Percentiles rank a stretch among this genome's conserved stretches.
These are phyloP conservation scores for Pseudogymnoascus sp. DNA, from an alignment of 2,329 filamentous ascomycete genomes.

Conservation along the genomic window DNA sequence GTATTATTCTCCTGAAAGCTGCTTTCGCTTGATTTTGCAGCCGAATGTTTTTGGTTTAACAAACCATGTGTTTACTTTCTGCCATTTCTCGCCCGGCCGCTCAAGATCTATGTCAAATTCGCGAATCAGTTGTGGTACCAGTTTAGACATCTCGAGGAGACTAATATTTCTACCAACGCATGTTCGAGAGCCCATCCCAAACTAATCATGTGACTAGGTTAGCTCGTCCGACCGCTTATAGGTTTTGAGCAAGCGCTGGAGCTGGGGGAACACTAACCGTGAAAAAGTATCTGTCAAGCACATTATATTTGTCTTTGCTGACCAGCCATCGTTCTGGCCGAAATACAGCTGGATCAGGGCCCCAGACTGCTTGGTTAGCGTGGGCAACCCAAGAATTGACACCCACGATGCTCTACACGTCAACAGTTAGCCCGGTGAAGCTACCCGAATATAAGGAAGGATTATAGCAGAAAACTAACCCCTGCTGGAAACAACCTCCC, in stretches of 20 bases:
- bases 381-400: not conserved
- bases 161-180: slow-evolving; percentile 34
- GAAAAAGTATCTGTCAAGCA: not conserved
- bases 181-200: slow-evolving; percentile 30
- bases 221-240: not conserved
- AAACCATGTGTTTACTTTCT: not conserved
- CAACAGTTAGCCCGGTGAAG: not conserved
- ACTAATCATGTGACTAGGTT: slow-evolving; percentile 19
- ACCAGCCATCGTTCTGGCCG: not conserved
- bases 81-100: not conserved
- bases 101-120: slow-evolving; percentile 10
- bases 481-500: not conserved
- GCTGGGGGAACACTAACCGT: not conserved
- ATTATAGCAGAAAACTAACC: not conserved
- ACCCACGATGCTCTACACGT: not conserved
- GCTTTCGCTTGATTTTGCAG: not conserved
- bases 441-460: not conserved
- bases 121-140: slow-evolving; percentile 27
- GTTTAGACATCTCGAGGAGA: slow-evolving; percentile 32
- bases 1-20: not conserved
- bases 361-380: not conserved
- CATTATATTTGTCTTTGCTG: not conserved
- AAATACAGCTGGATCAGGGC: not conserved
- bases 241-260: not conserved
- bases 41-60: not conserved